Evolutionary conservation across 1,139 yeast genomes (phyloP), one percentile per base, ranked within the genome.

Genomic region (Geotrichum europaeum): DNA sequence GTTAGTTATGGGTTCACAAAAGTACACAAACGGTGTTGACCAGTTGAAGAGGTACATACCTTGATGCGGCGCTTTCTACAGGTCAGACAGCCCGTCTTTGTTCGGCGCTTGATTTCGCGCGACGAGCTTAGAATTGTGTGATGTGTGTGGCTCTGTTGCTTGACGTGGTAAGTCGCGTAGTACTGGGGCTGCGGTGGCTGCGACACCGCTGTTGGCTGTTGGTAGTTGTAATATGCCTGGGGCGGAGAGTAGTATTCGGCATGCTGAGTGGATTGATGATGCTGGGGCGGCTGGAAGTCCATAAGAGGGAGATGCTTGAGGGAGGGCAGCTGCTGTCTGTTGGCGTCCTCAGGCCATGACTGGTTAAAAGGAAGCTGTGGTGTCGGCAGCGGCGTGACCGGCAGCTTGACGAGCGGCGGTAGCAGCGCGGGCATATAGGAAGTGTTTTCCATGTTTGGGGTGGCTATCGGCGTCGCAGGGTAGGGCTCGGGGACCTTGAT

Each of bases 1-100:
- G 56, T 50, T 54, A 49, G 45, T 70, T 83, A 83, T 18, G n/a
- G 6, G 20, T 25, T 25, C 53, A 50, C 43, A 30, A 25, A 49
- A 30, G 25, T 24, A 24, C 4, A 24, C 25, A 24, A 24, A 1
- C 4, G 25, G 40, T 34, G 40, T 13, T 36, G 4, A n/a, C n/a
- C 43, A 36, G 43, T 36, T 36, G 5, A n/a, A 34, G 45, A 51
- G 7, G 3, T 43, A 51, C 64, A 20, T 56, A 62, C 64, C 61
- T 73, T 74, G 66, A 87, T 86, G 63, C 91, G 76, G 68, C 92
- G 77, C 67, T 83, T 82, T 52, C 92, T 77, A 69, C 94, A 87
- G 0, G 92, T 87, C 60, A 86, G 71, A 69, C 94, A 87, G 1
- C 94, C 94, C 0, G 92, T 85, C 70, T 87, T 79, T 2, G 92